A percentile compares a stretch with the other conserved stretches of the same genome.
These are phyloP conservation scores for Hyphopichia buzzinii DNA, from an alignment of 1,139 yeast species.

Conservation along the genomic window DNA sequence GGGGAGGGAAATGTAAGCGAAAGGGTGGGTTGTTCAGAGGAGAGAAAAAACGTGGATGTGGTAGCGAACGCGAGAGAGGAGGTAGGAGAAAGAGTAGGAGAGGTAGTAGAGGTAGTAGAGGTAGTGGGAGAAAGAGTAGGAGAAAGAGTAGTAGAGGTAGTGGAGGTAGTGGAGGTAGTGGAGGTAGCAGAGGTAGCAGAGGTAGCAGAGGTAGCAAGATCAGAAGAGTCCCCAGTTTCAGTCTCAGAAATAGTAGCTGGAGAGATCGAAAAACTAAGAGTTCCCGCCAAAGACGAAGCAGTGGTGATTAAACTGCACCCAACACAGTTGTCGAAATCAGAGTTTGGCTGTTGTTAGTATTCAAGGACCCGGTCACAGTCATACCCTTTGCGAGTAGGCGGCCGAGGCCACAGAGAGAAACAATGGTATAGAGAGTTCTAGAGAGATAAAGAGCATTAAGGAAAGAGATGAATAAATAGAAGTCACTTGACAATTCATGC, in stretches of 20 bases:
- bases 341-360: slow-evolving; percentile 18
- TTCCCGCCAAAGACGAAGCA: slow-evolving; percentile 19
- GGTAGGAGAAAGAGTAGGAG: background rate
- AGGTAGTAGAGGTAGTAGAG: background rate
- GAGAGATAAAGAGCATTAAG: background rate
- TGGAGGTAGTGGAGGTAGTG: slow-evolving; percentile 9
- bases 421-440: background rate
- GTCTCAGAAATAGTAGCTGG: slow-evolving; percentile 1
- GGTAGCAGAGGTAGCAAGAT: slow-evolving; percentile 8
- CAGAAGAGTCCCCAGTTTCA: background rate
- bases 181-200: slow-evolving; percentile 7
- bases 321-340: slow-evolving; percentile 21
- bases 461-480: no score
- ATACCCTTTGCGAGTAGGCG: slow-evolving; percentile 13
- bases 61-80: slow-evolving; percentile 12
- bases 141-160: background rate
- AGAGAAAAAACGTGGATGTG: no score
- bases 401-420: background rate
- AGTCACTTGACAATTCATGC: no score
- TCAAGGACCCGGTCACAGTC: slow-evolving; percentile 3
- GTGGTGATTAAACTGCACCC: slow-evolving; percentile 26
- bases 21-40: background rate
- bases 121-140: background rate
- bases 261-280: slow-evolving; percentile 11
- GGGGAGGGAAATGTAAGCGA: background rate